Evolutionary conservation across 768 basidiomycete species (phyloP), one percentile per base, ranked within the genome.

Genomic region (Psilocybe sp.): DNA sequence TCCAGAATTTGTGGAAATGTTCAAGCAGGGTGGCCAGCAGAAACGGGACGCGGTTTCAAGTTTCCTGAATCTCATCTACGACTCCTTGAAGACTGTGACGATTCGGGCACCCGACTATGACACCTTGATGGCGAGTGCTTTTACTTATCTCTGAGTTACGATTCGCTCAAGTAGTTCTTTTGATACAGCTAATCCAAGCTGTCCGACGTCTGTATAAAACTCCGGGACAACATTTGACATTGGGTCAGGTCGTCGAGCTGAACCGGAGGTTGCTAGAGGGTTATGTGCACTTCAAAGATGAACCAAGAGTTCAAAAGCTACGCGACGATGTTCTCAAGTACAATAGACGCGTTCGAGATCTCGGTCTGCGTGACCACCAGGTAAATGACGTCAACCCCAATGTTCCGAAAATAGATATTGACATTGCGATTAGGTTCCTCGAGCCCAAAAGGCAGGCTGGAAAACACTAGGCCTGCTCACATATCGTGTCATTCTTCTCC

Each of bases 101-200:
- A 81, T 98, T 47, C 78, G 95, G 50, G 92, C 94, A 14, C 94
- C 96, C 2, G 97, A 99, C 65, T 98, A 92, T 65, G 97, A 99
- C 58, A 98, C 96, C 1, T 77, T 99, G 44, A 97, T 98, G 93
- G 97, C 91, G 57, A 49, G 81, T 64, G n/a, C 14, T 35, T 47
- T 40, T 20, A 39, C 11, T 18, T 6, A 53, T 32, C 34, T 42
- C 15, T 13, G 31, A 4, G 1, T 41, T n/a, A 35, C 12, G 40
- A 33, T 20, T 40, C 16, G 35, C 50, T 50, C 38, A 47, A 45
- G 53, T 49, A 34, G 54, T 32, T 18, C n/a, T 45, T 44, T 44
- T 8, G n/a, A 32, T 39, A 35, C 49, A 97, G 94, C 80, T 98
- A 49, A 92, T 98, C 48, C 96, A 98, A 80, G 96, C 95, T 18